These are phyloP conservation scores for Cardiospermum halicacabum DNA, from an alignment of 345 rosid species.

Conservation along the genomic window DNA sequence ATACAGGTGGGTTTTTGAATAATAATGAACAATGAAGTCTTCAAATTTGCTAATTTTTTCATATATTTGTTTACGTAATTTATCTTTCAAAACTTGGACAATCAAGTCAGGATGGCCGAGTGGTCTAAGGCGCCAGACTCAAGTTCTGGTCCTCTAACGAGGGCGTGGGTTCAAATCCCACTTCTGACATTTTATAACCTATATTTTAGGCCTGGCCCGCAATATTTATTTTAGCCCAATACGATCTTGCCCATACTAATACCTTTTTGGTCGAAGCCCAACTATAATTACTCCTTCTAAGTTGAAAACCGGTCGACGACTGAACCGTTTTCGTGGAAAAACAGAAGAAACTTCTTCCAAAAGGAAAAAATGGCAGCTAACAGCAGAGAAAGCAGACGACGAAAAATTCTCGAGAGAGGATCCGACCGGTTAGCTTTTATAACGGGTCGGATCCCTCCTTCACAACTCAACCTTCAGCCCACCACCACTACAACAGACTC, in stretches of 20 bases:
- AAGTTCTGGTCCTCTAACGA: constrained; percentile 61
- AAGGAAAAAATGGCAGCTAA: constrained; percentile 38
- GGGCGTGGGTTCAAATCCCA: constrained; percentile 36
- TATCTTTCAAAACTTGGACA: no score
- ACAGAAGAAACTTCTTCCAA: no score
- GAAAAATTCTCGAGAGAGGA: constrained; percentile 68
- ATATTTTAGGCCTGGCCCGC: no score
- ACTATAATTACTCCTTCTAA: no score
- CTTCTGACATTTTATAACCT: constrained; percentile 10
- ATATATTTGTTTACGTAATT: no score
- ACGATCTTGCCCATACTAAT: no score
- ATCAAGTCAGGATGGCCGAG: constrained; percentile 71
- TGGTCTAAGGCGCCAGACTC: constrained; percentile 92
- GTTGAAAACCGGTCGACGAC: not conserved
- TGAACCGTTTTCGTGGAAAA: not conserved
- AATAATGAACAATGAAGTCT: no score
- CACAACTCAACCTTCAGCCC: constrained; percentile 18
- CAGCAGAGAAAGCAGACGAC: constrained; percentile 75
- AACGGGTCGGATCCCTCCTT: constrained; percentile 49
- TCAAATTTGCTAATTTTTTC: no score
- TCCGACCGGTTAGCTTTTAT: constrained; percentile 82
- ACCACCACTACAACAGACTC: constrained; percentile 25
- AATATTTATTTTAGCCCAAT: no score
- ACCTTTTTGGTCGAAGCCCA: no score
- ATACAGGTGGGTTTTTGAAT: no score